A percentile compares a stretch with the other conserved stretches of the same genome.
Conservation (phyloP, 768 basidiomycete genomes). For the Crassisporium funariophilum region DNA sequence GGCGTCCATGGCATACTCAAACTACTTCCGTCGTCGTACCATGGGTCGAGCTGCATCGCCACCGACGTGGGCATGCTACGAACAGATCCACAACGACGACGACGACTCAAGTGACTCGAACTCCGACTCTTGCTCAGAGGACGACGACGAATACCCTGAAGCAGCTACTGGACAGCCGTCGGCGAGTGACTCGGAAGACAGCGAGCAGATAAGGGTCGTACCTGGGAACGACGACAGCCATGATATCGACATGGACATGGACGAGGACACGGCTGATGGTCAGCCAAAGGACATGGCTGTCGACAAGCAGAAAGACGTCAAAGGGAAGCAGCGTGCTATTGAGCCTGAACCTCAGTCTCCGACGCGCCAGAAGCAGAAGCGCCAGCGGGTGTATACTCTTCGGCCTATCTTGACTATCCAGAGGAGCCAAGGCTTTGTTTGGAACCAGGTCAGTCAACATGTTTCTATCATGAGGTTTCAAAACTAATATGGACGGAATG, state of each 20-base stretch:
- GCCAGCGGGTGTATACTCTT: constrained; percentile 59
- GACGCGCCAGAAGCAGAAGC: constrained; percentile 54
- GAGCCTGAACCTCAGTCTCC: constrained; percentile 61
- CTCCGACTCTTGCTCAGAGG: constrained; percentile 72
- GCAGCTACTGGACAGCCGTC: constrained; percentile 14
- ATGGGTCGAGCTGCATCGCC: constrained; percentile 83
- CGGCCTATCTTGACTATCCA: constrained; percentile 88
- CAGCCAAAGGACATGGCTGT: constrained; percentile 24
- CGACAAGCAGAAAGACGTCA: constrained; percentile 60
- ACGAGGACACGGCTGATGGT: constrained; percentile 45
- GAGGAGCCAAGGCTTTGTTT: constrained; percentile 85
- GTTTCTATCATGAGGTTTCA: background rate
- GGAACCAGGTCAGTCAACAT: constrained; percentile 72
- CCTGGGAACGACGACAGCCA: constrained; percentile 25
- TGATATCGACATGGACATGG: constrained; percentile 58
- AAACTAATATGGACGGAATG: constrained; percentile 7
- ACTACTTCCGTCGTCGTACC: constrained; percentile 67
- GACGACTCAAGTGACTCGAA: constrained; percentile 48
- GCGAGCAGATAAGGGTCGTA: constrained; percentile 32
- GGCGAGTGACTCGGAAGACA: constrained; percentile 37
- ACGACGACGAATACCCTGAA: constrained; percentile 62
- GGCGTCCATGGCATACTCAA: constrained; percentile 42
- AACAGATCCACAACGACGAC: constrained; percentile 78
- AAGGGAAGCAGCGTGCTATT: constrained; percentile 80
- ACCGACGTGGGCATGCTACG: constrained; percentile 88